phyloP scores from a whole-genome alignment of 129 eudicot species.

The Flaveria bidentis region DNA sequence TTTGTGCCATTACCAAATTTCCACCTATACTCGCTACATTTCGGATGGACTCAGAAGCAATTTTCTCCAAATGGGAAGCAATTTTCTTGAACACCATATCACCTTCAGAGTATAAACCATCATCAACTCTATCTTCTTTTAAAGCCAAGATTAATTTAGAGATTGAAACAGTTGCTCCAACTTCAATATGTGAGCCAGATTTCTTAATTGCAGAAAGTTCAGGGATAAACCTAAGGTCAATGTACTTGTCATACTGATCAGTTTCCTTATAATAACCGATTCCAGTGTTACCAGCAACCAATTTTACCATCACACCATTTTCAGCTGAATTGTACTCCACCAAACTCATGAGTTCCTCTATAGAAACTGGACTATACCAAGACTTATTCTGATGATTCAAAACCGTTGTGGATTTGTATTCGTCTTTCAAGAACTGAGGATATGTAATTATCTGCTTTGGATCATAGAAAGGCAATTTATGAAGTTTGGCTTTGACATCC shows the following conservation, averaged over 20 bases:
- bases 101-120: conserved; percentile 19
- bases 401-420: conserved; percentile 28
- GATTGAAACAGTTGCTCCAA: conserved; percentile 84
- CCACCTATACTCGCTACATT: conserved; percentile 90
- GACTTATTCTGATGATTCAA: conserved; percentile 44
- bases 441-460: conserved; percentile 50
- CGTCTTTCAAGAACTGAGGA: conserved; percentile 58
- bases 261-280: conserved; percentile 68
- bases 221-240: conserved; percentile 70
- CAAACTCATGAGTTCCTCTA: conserved; percentile 58
- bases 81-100: conserved; percentile 48
- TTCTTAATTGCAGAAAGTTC: conserved; percentile 61
- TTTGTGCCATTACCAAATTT: conserved; percentile 91
- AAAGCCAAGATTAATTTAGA: conserved; percentile 55
- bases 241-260: conserved; percentile 50
- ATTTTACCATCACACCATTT: conserved; percentile 37
- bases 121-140: conserved; percentile 38
- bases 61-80: conserved; percentile 72
- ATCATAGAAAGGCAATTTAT: conserved; percentile 61
- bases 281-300: conserved; percentile 86
- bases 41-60: conserved; percentile 64
- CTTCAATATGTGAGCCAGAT: conserved; percentile 43
- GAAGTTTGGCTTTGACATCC: conserved; percentile 51
- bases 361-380: conserved; percentile 64
- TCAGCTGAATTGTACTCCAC: conserved; percentile 32